These are phyloP conservation scores for Debaryomyces subglobosus DNA, from an alignment of 1,139 yeast genomes.

Conservation along the genomic window DNA sequence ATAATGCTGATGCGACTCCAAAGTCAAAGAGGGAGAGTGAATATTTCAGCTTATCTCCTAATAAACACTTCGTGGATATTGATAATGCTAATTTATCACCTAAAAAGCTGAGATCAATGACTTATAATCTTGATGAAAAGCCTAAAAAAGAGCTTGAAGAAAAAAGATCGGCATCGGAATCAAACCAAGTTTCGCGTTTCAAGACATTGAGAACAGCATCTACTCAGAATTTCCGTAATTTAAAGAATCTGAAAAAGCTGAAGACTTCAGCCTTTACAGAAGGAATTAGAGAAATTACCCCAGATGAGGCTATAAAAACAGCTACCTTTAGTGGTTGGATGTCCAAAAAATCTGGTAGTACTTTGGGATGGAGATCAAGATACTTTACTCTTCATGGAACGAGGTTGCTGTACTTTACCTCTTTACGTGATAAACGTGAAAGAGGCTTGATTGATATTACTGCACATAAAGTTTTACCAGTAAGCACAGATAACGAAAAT, in stretches of 20 bases:
- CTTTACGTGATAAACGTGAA: conserved; percentile 80
- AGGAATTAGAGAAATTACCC: conserved; percentile 78
- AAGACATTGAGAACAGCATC: conserved; percentile 48
- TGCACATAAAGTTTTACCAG: conserved; percentile 83
- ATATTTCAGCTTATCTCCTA: conserved; percentile 10
- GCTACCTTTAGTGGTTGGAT: conserved; percentile 93
- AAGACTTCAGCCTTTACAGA: conserved; percentile 92
- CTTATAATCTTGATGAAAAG: conserved; percentile 16
- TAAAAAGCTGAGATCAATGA: conserved; percentile 35
- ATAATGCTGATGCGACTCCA: neutral
- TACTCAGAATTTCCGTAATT: conserved; percentile 46
- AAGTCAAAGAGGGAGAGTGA: conserved; percentile 7
- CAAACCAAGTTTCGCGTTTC: conserved; percentile 33
- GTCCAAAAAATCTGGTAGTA: conserved; percentile 83
- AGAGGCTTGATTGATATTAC: conserved; percentile 95
- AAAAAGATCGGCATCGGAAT: conserved; percentile 39
- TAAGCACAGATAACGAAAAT: conserved; percentile 53
- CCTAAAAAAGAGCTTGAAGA: conserved; percentile 24
- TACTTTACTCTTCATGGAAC: conserved; percentile 92
- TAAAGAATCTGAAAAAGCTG: conserved; percentile 54
- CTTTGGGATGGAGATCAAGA: conserved; percentile 90
- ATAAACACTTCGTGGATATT: conserved; percentile 29
- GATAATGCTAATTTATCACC: conserved; percentile 42
- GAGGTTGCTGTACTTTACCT: conserved; percentile 81
- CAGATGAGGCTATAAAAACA: conserved; percentile 74